Evolutionary conservation across 208 protist species (phyloP), one percentile per base, ranked within the genome.

Genomic region (Lotmaria passim): DNA sequence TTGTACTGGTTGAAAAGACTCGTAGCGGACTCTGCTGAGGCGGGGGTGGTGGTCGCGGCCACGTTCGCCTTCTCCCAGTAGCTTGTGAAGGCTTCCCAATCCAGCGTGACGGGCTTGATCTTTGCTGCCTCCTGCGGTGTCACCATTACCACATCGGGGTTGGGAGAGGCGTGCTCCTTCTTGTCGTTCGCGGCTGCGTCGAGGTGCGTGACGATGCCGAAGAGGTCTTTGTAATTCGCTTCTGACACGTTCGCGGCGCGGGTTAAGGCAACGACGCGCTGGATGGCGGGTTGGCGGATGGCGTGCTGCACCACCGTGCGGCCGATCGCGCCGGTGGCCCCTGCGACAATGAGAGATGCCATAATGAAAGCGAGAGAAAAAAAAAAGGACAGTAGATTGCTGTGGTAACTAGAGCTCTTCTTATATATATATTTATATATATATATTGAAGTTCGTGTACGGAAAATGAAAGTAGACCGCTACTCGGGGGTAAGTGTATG

Each of bases 311-410:
- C 79, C 28, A 92, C 84, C 33, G 68, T 73, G 38, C 82, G 81
- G 11, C 89, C 89, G 67, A 94, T 87, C 0, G 86, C 86, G 4
- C 89, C 89, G 28, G 89, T 92, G 28, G 83, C 79, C 14, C 89
- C 89, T 21, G 89, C 89, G 8, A 94, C 84, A 60, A 94, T 78
- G 3, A 92, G 46, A 7, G 89, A 91, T 21, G 79, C 73, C 65
- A 81, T 79, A 4, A 17, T 39, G 28, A 17, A 4, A 34, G 36
- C n/a, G n/a, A n/a, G n/a, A n/a, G n/a, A n/a, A n/a, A n/a, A n/a
- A n/a, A n/a, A n/a, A n/a, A n/a, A n/a, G n/a, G n/a, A n/a, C n/a
- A n/a, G n/a, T n/a, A n/a, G n/a, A n/a, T n/a, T n/a, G n/a, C n/a
- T n/a, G n/a, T n/a, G n/a, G n/a, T n/a, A n/a, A n/a, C n/a, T n/a